Conservation (phyloP, 352 stramenopile species). For the Phytophthora ramorum region DNA sequence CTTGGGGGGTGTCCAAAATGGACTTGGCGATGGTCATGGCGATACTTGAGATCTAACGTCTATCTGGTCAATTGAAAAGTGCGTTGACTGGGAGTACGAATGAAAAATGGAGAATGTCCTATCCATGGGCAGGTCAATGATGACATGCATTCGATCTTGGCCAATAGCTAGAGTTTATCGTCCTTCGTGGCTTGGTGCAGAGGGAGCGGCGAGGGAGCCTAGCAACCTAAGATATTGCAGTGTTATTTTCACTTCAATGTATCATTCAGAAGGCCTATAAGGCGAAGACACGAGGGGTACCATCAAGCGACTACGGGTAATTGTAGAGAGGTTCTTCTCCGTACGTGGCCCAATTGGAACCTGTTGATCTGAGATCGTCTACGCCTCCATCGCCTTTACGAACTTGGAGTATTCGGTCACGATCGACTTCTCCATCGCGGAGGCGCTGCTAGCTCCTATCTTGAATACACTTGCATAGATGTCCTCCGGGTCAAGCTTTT, state of each 20-base stretch:
- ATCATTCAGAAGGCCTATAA: too few species aligned
- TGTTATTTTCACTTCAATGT: too few species aligned
- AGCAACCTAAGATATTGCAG: too few species aligned
- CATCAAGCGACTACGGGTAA: too few species aligned
- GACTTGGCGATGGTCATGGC: not conserved
- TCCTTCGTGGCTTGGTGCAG: not conserved
- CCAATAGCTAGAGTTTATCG: not conserved
- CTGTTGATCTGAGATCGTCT: not conserved
- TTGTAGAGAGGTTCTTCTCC: too few species aligned
- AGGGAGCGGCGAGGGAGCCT: too few species aligned
- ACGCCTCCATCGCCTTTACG: not conserved
- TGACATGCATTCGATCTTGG: not conserved
- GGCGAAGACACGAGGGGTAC: too few species aligned
- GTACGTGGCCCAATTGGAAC: not conserved
- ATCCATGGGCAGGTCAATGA: not conserved
- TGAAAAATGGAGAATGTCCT: not conserved
- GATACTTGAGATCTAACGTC: not conserved
- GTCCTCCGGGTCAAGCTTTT: not conserved
- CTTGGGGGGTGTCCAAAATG: not conserved
- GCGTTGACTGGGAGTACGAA: not conserved
- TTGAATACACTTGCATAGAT: not conserved
- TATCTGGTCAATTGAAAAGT: not conserved
- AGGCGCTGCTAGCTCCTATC: not conserved
- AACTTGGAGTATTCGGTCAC: not conserved
- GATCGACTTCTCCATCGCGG: not conserved